Conservation (phyloP, 441 rosid genomes). For the Arabidopsis hybrid region DNA sequence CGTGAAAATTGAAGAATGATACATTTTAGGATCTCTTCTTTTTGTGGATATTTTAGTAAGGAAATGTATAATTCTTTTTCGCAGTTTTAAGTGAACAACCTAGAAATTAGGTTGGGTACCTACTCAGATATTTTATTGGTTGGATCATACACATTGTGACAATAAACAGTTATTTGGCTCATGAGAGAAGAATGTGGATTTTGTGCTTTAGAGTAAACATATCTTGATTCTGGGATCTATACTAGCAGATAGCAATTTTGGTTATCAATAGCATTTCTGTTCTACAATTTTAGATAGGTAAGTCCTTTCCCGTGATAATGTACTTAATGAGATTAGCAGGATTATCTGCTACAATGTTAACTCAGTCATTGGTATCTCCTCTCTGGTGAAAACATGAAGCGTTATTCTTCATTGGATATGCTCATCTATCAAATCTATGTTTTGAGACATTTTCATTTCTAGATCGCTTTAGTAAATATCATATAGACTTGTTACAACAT, state of each 20-base stretch:
- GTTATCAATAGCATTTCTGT: neutral
- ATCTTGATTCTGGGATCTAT: conserved; percentile 11
- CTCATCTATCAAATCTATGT: neutral
- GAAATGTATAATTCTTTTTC: conserved; percentile 1
- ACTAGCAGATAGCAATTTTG: neutral
- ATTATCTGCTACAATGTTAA: no score
- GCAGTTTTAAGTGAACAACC: neutral
- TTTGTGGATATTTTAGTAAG: neutral
- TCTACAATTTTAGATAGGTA: neutral
- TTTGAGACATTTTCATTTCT: neutral
- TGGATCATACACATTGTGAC: conserved; percentile 18
- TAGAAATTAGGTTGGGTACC: neutral
- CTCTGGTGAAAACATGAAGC: neutral
- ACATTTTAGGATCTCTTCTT: conserved; percentile 12
- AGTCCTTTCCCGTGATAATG: neutral
- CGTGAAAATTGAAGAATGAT: conserved; percentile 12
- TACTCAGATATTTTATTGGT: neutral
- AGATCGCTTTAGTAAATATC: neutral
- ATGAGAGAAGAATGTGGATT: neutral
- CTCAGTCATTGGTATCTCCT: neutral
- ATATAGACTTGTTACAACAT: neutral
- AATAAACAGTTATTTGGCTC: neutral
- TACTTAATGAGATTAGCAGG: no score
- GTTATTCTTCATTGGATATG: neutral
- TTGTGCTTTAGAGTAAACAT: neutral